Base-by-base conservation (phyloP, 2,329 filamentous ascomycete species). In the Venturia effusa region DNA sequence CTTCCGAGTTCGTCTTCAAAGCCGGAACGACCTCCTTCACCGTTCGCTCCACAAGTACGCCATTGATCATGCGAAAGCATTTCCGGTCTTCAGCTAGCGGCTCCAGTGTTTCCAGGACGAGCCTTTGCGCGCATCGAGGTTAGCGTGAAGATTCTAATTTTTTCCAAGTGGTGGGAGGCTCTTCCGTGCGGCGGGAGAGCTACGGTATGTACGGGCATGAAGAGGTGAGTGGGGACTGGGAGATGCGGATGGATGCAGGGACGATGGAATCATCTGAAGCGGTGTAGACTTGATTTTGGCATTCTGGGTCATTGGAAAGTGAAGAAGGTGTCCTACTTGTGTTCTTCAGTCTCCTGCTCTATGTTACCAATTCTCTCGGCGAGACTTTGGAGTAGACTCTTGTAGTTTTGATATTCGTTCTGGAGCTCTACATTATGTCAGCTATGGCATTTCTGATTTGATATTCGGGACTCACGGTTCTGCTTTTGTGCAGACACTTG, bases 61-160 rank as follows among this genome's bases (percentile, higher is more conserved):
- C 94, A 75, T 99, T 97, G 75, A 99, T 95, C 84, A 99, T 91
- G 70, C 94, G 92, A 79, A 97, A 99, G 78, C 93, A 97, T 80
- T 97, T 99, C 71, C 94, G 89, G 68, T 96, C 89, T 67, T 82
- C 83, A 0, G 90, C 82, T 30, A 97, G 83, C 57, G 92, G 92
- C 66, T 88, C 84, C 67, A 99, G 79, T 3, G 93, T 97, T 73
- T 97, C 93, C 61, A 97, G 84, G 40, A 99, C 94, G 68, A 97
- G 89, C 77, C 94, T 97, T 67, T 37, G 57, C 27, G 39, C 1
- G 4, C 7, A 19, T 5, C 24, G 15, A 43, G 59, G 34, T 60
- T 43, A 62, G 45, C 61, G 22, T 17, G 41, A 62, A 24, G 30
- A 62, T 51, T 19, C n/a, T 17, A 27, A 2, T 37, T 11, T 32